Conservation (phyloP, 2,329 filamentous ascomycete genomes). For the Colletotrichum trifolii region DNA sequence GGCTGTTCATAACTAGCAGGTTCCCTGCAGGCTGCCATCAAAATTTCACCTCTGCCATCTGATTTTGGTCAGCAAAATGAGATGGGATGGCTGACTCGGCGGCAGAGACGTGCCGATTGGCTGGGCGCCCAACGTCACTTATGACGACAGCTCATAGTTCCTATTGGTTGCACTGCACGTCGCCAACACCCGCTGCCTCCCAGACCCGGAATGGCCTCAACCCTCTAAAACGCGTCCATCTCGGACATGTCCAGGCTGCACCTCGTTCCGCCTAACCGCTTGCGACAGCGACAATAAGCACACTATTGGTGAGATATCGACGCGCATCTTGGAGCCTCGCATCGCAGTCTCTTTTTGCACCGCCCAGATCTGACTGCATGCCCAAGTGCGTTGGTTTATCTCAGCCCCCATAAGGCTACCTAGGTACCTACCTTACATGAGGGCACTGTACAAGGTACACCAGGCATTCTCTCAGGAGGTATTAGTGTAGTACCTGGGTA, state of each 20-base stretch:
- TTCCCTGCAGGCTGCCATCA: too few species aligned
- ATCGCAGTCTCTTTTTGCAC: slow-evolving; percentile 17
- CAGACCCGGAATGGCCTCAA: not conserved
- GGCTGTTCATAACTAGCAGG: too few species aligned
- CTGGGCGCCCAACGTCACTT: slow-evolving; percentile 28
- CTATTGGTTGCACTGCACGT: slow-evolving; percentile 12
- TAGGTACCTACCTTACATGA: too few species aligned
- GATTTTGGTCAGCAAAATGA: too few species aligned
- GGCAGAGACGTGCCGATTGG: slow-evolving; percentile 26
- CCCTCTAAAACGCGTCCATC: slow-evolving; percentile 9
- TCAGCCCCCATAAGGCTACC: slow-evolving; percentile 18
- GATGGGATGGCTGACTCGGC: slow-evolving; percentile 10
- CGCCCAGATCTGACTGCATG: slow-evolving; percentile 32
- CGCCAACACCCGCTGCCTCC: not conserved
- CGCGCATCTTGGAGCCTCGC: slow-evolving; percentile 15
- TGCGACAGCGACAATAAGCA: not conserved
- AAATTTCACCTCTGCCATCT: too few species aligned
- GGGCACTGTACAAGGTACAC: too few species aligned
- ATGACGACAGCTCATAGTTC: slow-evolving; percentile 10
- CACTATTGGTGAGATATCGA: not conserved
- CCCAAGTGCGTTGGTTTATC: slow-evolving; percentile 7
- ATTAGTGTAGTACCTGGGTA: too few species aligned
- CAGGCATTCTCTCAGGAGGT: too few species aligned
- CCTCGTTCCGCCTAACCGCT: not conserved
- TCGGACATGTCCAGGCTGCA: not conserved